phyloP scores from a whole-genome alignment of 2,329 filamentous ascomycete genomes.

The Claviceps capensis region DNA sequence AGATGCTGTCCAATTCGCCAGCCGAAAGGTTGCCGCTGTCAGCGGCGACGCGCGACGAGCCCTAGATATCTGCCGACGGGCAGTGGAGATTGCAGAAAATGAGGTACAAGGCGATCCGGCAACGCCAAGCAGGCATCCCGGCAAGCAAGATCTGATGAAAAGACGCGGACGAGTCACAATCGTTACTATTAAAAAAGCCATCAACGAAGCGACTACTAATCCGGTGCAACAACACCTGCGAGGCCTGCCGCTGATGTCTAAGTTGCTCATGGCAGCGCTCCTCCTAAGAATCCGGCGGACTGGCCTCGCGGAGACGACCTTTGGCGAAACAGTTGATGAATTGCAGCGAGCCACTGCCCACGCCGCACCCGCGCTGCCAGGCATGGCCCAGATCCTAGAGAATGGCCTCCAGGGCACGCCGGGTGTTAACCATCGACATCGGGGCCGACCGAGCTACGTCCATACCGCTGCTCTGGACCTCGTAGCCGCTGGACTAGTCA shows the following conservation, averaged over 20 bases:
- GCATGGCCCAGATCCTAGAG: conserved; percentile 23
- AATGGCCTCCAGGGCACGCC: conserved; percentile 16
- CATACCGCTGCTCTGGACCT: conserved; percentile 67
- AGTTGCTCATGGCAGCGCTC: conserved; percentile 74
- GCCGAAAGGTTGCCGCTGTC: conserved; percentile 90
- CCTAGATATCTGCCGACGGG: conserved; percentile 86
- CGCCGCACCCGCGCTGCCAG: conserved; percentile 20
- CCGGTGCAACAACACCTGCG: conserved; percentile 84
- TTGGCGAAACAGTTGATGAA: conserved; percentile 84
- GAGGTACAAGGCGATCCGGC: conserved; percentile 37
- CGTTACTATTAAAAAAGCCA: conserved; percentile 82
- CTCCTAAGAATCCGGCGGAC: conserved; percentile 67
- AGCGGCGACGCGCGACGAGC: conserved; percentile 87
- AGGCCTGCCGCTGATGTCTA: conserved; percentile 65
- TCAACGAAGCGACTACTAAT: conserved; percentile 86
- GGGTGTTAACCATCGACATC: conserved; percentile 15
- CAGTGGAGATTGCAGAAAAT: conserved; percentile 85
- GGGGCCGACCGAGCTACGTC: conserved; percentile 29
- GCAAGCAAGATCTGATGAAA: conserved; percentile 12
- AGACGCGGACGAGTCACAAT: conserved; percentile 62
- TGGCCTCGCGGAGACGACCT: conserved; percentile 73
- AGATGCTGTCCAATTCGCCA: conserved; percentile 92
- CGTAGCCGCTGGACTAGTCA: conserved; percentile 75
- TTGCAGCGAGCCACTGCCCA: conserved; percentile 26
- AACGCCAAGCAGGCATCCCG: conserved; percentile 45